phyloP scores from a whole-genome alignment of 2,329 filamentous ascomycete genomes.

The Paecilomyces variotii region DNA sequence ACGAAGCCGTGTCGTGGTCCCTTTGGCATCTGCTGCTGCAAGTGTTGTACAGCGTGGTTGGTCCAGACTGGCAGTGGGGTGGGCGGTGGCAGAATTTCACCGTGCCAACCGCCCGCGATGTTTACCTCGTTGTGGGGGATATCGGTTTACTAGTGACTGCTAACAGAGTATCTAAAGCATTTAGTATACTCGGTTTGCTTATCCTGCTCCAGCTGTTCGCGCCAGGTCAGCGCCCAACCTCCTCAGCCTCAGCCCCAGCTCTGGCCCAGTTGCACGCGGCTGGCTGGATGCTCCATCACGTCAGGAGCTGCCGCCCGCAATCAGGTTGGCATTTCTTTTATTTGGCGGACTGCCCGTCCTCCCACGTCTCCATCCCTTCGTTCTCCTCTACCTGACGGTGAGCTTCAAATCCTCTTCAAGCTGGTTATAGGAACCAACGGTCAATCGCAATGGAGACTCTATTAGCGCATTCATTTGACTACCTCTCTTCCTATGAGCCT shows the following conservation, averaged over 20 bases:
- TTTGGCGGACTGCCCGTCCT: neutral
- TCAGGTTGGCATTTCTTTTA: neutral
- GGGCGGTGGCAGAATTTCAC: constrained; percentile 13
- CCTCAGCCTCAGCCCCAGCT: neutral
- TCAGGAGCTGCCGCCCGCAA: neutral
- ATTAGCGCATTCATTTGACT: constrained; percentile 88
- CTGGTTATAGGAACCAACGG: neutral
- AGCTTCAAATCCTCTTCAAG: constrained; percentile 4
- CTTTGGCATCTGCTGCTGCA: neutral
- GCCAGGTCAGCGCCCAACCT: neutral
- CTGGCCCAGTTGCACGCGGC: neutral
- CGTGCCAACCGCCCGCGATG: constrained; percentile 10
- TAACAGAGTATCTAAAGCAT: neutral
- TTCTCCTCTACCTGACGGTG: neutral
- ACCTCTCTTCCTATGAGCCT: constrained; percentile 85
- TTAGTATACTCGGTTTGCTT: neutral
- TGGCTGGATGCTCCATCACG: neutral
- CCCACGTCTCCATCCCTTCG: neutral
- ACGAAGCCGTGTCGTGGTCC: too few species aligned
- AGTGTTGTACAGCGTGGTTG: neutral
- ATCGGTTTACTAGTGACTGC: neutral
- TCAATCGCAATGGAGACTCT: constrained; percentile 69
- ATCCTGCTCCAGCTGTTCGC: neutral
- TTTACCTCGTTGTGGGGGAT: constrained; percentile 4
- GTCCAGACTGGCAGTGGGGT: constrained; percentile 4